Evolutionary conservation across 2,329 filamentous ascomycete genomes (phyloP).

Genomic region (Talaromyces islandicus): DNA sequence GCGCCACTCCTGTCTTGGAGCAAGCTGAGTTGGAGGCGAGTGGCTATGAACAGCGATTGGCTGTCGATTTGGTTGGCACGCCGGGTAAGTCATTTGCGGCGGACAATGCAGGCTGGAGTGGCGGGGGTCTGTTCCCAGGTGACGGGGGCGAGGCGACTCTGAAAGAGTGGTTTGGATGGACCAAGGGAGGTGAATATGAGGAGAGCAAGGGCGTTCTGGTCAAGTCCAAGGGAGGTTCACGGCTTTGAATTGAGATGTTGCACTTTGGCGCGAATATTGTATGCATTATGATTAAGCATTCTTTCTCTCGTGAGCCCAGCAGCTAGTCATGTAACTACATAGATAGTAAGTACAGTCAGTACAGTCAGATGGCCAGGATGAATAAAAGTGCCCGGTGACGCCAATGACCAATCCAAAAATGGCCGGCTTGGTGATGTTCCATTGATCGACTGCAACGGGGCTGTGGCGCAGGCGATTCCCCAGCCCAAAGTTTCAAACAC

Average conservation of each 20-base stretch:
- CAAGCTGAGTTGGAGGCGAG: slow-evolving; percentile 63
- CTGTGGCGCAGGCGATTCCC: neutral
- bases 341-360: neutral
- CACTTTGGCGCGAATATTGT: neutral
- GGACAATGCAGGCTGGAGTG: slow-evolving; percentile 65
- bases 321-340: no score
- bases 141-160: slow-evolving; percentile 67
- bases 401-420: neutral
- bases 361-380: neutral
- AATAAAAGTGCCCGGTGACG: neutral
- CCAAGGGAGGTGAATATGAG: slow-evolving; percentile 64
- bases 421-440: neutral
- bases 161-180: slow-evolving; percentile 71
- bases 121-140: slow-evolving; percentile 56
- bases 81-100: slow-evolving; percentile 55
- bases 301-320: no score
- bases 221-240: slow-evolving; percentile 31
- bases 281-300: no score
- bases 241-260: slow-evolving; percentile 22
- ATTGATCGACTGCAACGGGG: neutral
- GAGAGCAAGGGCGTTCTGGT: slow-evolving; percentile 58
- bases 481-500: neutral
- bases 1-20: slow-evolving; percentile 79
- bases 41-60: slow-evolving; percentile 43
- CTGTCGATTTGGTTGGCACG: slow-evolving; percentile 55